Base-by-base conservation (phyloP, 2,329 filamentous ascomycete species). In the Exophiala calicioides region DNA sequence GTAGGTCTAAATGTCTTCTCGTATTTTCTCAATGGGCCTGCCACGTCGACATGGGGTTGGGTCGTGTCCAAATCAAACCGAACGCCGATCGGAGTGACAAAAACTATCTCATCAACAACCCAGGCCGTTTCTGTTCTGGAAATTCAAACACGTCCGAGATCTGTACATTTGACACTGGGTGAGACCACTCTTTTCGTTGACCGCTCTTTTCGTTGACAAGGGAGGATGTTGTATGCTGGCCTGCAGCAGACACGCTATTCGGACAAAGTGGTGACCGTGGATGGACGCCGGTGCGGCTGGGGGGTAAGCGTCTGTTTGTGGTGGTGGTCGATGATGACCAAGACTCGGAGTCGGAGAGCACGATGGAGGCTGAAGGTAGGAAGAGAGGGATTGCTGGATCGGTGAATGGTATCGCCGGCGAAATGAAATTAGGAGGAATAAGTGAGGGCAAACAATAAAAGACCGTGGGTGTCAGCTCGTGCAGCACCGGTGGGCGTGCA, bases 391-490 rank as follows among this genome's bases (percentile, higher is more conserved):
- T 16, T 24, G 20, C 3, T 24, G 21, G 4, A 13, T 30, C 15
- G 23, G 13, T 9, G 13, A 30, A 27, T 13, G 35, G 32, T 37
- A 10, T 31, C 19, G 26, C 3, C 37, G 13, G 32, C 31, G 19
- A 37, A 23, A 33, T 19, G 30, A 18, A 15, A 27, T 12, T 19
- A n/a, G 27, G 42, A 19, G 33, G 9, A 31, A 35, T 16, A 13
- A 40, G 37, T n/a, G 35, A 33, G 35, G 32, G 27, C 35, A 36
- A 50, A 41, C 41, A 30, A 41, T 26, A 31, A 52, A 42, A 41
- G 51, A 47, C 34, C 43, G 47, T 35, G 30, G 38, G 20, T 41
- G 43, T 47, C 46, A 53, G 51, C 47, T 50, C 43, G 44, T 47
- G 39, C 29, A 37, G 32, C 26, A 16, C n/a, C 34, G 35, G 50